Percentiles rank a stretch among this genome's conserved stretches.
Evolutionary conservation across 257 asterid genomes (phyloP).

Genomic region (Cruciata laevipes): DNA sequence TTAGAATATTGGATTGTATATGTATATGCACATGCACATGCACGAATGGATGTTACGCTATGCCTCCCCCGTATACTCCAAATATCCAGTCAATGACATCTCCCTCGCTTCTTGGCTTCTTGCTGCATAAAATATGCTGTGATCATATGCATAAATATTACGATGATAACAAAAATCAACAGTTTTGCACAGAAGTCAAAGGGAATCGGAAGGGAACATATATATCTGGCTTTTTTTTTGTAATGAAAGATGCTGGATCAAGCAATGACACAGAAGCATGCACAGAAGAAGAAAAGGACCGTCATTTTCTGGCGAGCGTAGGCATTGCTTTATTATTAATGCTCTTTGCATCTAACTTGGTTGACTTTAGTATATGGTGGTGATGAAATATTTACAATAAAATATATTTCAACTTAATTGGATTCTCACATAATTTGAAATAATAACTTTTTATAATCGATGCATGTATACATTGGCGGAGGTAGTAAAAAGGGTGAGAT

Average conservation of each 20-base stretch:
- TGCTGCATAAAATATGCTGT: background rate
- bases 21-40: background rate
- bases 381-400: background rate
- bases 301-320: background rate
- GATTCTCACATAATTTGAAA: too few species aligned
- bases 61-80: background rate
- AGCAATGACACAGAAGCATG: background rate
- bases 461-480: too few species aligned
- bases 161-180: too few species aligned
- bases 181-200: conserved; percentile 8
- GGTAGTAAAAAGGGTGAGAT: too few species aligned
- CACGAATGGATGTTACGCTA: background rate
- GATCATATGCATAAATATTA: too few species aligned
- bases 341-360: background rate
- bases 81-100: background rate
- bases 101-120: background rate
- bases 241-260: conserved; percentile 10
- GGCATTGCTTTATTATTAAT: background rate
- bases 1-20: background rate
- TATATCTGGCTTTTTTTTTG: background rate
- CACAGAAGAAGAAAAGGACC: conserved; percentile 3
- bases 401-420: background rate
- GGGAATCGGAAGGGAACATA: background rate
- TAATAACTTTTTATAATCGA: too few species aligned
- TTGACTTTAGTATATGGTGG: background rate